Percentiles rank a stretch among this genome's conserved stretches.
Conservation (phyloP, 2,329 filamentous ascomycete species). For the Tolypocladium cylindrosporum region DNA sequence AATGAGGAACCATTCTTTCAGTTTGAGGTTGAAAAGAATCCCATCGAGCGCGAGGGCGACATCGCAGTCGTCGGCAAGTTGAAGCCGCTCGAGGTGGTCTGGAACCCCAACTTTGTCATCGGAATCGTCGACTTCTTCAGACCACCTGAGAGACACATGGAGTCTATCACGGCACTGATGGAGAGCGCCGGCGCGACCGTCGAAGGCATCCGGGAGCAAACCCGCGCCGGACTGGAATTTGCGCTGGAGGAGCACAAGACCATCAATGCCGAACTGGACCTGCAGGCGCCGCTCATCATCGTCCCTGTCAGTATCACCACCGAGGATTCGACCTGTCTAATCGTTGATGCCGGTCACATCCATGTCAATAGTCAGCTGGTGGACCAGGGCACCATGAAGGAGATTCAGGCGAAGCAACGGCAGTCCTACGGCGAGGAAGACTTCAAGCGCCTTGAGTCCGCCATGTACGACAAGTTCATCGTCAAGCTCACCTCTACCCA, state of each 20-base stretch:
- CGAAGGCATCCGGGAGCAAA: constrained; percentile 89
- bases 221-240: constrained; percentile 89
- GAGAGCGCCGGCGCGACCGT: constrained; percentile 93
- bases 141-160: constrained; percentile 94
- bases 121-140: constrained; percentile 93
- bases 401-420: constrained; percentile 84
- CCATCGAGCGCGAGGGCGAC: constrained; percentile 84
- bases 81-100: constrained; percentile 93
- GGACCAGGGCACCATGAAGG: constrained; percentile 78
- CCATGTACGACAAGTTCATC: constrained; percentile 97
- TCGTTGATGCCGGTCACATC: constrained; percentile 92
- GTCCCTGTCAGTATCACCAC: constrained; percentile 86
- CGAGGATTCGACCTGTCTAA: constrained; percentile 74
- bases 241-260: constrained; percentile 97
- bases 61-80: constrained; percentile 83
- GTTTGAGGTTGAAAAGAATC: constrained; percentile 88
- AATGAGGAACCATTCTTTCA: constrained; percentile 76
- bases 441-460: constrained; percentile 72
- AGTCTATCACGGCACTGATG: constrained; percentile 92
- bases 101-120: constrained; percentile 89
- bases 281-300: constrained; percentile 93
- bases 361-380: constrained; percentile 91
- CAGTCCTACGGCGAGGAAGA: constrained; percentile 84
- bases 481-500: constrained; percentile 92
- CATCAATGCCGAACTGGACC: constrained; percentile 88